Evolutionary conservation across 176 grass and related monocot species (phyloP), one percentile per base, ranked within the genome.

Genomic region (Pharus latifolius): DNA sequence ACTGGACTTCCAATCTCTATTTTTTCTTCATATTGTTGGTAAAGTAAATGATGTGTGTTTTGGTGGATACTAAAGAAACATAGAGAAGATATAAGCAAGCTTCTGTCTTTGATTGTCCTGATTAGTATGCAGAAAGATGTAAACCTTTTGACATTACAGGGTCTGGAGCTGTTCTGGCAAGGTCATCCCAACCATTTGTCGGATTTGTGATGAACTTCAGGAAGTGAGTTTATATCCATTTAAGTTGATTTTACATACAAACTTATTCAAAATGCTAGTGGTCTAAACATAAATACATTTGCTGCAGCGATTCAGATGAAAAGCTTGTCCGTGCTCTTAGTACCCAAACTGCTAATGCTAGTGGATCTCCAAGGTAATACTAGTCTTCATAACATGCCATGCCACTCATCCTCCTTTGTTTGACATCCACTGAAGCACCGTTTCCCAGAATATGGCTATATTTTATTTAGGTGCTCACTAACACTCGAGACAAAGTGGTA

Each of bases 101-200:
- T 61, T 74, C 59, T 56, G 34, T 11, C 56, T 77, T 46, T 51
- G 66, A 49, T 67, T 77, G 37, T 54, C 50, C 12, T 56, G 38
- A 56, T 44, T 44, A 44, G 22, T 33, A 33, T 44, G 28, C 48
- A 40, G 14, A 74, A 73, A 72, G 29, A 54, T 26, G 4, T 63
- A n/a, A 75, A 62, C 31, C 24, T 64, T 13, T 75, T 70, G 49
- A 23, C 27, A 75, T 76, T 32, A 28, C 41, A 98, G 95, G 68
- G 12, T 81, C 74, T 83, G 95, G 95, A 85, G 95, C 95, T 94
- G 95, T 98, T 73, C 76, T 98, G 33, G 95, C 95, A 49, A 88
- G 95, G 58, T 98, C 95, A 29, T 98, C 95, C 78, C 95, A 98
- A 59, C 95, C 95, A 52, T 68, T 92, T 81, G 90, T 98, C 52